Evolutionary conservation across 2,329 filamentous ascomycete species (phyloP).

Genomic region (Xylaria sp.): DNA sequence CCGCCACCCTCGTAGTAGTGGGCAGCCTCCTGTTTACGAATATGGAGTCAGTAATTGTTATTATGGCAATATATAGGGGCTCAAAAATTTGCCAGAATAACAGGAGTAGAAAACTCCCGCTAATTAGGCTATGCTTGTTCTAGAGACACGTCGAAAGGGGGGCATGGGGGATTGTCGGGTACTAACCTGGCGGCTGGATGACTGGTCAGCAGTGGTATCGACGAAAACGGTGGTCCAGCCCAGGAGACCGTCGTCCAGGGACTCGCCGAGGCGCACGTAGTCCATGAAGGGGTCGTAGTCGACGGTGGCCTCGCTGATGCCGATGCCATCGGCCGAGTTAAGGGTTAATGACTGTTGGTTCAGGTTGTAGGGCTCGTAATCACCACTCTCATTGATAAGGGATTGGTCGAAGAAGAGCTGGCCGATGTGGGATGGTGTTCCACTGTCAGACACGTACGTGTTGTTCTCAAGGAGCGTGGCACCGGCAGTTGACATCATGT

Average conservation of each 20-base stretch:
- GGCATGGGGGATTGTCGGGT: not conserved
- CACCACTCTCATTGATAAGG: constrained; percentile 59
- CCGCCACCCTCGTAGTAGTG: constrained; percentile 47
- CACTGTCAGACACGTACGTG: constrained; percentile 55
- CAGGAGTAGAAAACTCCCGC: not conserved
- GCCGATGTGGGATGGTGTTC: constrained; percentile 66
- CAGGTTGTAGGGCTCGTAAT: constrained; percentile 55
- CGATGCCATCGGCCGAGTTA: constrained; percentile 64
- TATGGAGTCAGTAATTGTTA: not conserved
- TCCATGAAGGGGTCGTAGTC: constrained; percentile 66
- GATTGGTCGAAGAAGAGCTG: constrained; percentile 70
- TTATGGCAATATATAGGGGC: not conserved
- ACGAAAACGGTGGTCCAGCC: constrained; percentile 63
- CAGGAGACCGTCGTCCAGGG: constrained; percentile 60
- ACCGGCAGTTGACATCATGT: constrained; percentile 46
- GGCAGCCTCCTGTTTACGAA: constrained; percentile 31
- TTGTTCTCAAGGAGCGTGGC: constrained; percentile 57
- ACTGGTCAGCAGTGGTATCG: constrained; percentile 51
- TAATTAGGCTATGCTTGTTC: not conserved
- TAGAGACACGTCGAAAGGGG: not conserved
- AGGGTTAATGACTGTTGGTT: constrained; percentile 57
- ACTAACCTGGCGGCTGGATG: constrained; percentile 32
- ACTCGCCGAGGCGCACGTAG: constrained; percentile 66
- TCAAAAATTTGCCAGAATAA: not conserved
- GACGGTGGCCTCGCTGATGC: constrained; percentile 59